Percentiles rank a stretch among this genome's conserved stretches.
These are phyloP conservation scores for Quercus rubra DNA, from an alignment of 306 rosid species.

Conservation along the genomic window DNA sequence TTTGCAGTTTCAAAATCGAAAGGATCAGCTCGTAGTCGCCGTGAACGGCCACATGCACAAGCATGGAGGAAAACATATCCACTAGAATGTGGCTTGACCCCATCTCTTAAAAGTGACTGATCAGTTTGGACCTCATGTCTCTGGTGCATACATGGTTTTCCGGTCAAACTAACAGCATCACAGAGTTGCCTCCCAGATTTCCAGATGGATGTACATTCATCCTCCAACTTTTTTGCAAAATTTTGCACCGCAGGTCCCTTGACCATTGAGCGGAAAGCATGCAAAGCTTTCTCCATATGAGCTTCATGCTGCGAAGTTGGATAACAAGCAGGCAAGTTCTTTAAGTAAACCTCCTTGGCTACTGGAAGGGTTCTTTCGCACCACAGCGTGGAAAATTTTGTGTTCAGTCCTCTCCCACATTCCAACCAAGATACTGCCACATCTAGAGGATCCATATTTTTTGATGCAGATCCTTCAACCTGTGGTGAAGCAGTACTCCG, in stretches of 20 bases:
- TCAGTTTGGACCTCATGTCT: conserved; percentile 56
- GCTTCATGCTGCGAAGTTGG: conserved; percentile 72
- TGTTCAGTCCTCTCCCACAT: conserved; percentile 66
- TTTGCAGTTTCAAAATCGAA: conserved; percentile 87
- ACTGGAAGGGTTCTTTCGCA: conserved; percentile 76
- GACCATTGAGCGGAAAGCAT: conserved; percentile 71
- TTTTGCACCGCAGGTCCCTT: conserved; percentile 70
- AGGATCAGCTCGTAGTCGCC: conserved; percentile 70
- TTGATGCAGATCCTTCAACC: conserved; percentile 47
- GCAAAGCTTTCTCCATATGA: conserved; percentile 68
- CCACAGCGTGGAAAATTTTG: conserved; percentile 77
- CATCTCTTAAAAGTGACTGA: conserved; percentile 28
- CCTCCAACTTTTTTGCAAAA: conserved; percentile 71
- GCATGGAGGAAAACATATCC: conserved; percentile 83
- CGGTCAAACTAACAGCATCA: conserved; percentile 89
- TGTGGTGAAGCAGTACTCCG: conserved; percentile 41
- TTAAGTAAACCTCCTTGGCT: conserved; percentile 80
- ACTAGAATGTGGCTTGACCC: conserved; percentile 63
- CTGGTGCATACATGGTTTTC: conserved; percentile 89
- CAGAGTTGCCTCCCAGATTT: conserved; percentile 86
- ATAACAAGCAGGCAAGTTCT: conserved; percentile 79
- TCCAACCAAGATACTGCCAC: conserved; percentile 79
- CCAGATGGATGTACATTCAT: conserved; percentile 84
- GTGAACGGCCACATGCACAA: conserved; percentile 90
- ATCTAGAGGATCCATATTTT: conserved; percentile 59